Evolutionary conservation across 1,284 basidiomycete genomes (phyloP).

Genomic region (Ganoderma sinense): DNA sequence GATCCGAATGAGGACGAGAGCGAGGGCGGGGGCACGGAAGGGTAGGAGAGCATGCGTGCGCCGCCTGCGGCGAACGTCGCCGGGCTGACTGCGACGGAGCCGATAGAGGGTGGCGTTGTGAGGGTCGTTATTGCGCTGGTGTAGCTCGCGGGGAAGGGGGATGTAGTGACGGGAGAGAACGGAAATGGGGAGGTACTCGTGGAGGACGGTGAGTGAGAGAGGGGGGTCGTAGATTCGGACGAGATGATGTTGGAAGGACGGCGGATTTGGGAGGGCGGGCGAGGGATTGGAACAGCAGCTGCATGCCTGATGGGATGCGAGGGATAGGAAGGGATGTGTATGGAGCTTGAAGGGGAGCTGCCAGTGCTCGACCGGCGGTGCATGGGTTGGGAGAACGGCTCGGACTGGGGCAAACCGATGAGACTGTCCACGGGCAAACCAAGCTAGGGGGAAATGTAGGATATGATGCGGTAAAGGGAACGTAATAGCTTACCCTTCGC

Average conservation of each 20-base stretch:
- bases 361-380: constrained; percentile 58
- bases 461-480: neutral
- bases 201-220: constrained; percentile 66
- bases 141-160: constrained; percentile 59
- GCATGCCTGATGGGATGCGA: constrained; percentile 44
- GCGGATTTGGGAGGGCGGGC: constrained; percentile 67
- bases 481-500: constrained; percentile 61
- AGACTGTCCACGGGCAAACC: constrained; percentile 78
- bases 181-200: constrained; percentile 61
- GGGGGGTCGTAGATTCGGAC: constrained; percentile 61
- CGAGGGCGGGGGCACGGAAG: constrained; percentile 66
- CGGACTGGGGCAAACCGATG: constrained; percentile 68
- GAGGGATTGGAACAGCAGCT: constrained; percentile 69
- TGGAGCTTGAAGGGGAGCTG: constrained; percentile 58
- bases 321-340: constrained; percentile 41
- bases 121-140: constrained; percentile 64
- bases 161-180: constrained; percentile 62
- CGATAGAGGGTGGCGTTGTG: constrained; percentile 73
- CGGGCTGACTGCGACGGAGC: constrained; percentile 53
- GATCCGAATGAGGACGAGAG: constrained; percentile 71
- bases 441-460: constrained; percentile 50
- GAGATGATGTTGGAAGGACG: constrained; percentile 51
- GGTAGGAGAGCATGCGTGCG: constrained; percentile 61
- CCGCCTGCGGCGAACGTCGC: constrained; percentile 42
- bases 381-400: constrained; percentile 73